Conservation (phyloP, 2,329 filamentous ascomycete genomes). For the Emmonsia crescens region DNA sequence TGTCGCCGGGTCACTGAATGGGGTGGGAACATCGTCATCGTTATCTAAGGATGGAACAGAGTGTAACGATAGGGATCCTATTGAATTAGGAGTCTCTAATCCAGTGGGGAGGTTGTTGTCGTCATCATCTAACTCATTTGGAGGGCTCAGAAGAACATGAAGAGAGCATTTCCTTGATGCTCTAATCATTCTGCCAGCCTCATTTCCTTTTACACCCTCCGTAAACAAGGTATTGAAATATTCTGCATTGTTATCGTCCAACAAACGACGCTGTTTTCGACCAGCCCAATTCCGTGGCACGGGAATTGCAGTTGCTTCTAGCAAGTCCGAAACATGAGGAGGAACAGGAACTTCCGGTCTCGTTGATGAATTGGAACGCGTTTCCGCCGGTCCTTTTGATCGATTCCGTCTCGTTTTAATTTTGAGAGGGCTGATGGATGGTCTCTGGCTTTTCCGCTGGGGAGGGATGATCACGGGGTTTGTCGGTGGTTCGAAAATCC, state of each 20-base stretch:
- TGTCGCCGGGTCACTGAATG: slow-evolving; percentile 33
- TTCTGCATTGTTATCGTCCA: slow-evolving; percentile 33
- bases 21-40: slow-evolving; percentile 39
- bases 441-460: slow-evolving; percentile 5
- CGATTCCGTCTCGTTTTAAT: slow-evolving; percentile 28
- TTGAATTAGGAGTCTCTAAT: slow-evolving; percentile 36
- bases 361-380: slow-evolving; percentile 16
- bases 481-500: slow-evolving; percentile 2
- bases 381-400: slow-evolving; percentile 17
- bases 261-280: slow-evolving; percentile 29
- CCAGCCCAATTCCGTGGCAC: slow-evolving; percentile 34
- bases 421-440: slow-evolving; percentile 13
- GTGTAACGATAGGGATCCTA: slow-evolving; percentile 46
- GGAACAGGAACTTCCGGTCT: slow-evolving; percentile 36
- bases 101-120: slow-evolving; percentile 24
- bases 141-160: slow-evolving; percentile 46
- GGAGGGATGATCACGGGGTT: slow-evolving; percentile 11
- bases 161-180: slow-evolving; percentile 35
- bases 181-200: slow-evolving; percentile 27
- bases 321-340: slow-evolving; percentile 46
- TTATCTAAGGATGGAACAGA: slow-evolving; percentile 46
- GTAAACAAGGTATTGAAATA: slow-evolving; percentile 48
- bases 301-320: slow-evolving; percentile 51
- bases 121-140: slow-evolving; percentile 35
- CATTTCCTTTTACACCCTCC: slow-evolving; percentile 40